These are phyloP conservation scores for Extremus antarcticus DNA, from an alignment of 495 filamentous ascomycete genomes.

Conservation along the genomic window DNA sequence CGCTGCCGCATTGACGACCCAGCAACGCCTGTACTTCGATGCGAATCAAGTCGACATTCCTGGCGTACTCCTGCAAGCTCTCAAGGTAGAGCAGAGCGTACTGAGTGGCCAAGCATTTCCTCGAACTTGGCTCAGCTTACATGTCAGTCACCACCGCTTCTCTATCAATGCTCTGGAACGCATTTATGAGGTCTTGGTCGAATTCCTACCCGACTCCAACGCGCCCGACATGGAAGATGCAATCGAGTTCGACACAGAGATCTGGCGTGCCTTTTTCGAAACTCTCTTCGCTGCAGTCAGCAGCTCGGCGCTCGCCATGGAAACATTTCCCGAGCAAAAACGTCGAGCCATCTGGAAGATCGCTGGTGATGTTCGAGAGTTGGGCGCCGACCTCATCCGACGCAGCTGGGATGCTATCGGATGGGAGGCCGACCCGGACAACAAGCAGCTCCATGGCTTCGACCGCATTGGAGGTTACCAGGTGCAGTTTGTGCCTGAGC, in stretches of 20 bases:
- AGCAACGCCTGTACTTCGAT: constrained; percentile 47
- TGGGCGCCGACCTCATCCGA: constrained; percentile 74
- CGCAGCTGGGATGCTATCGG: constrained; percentile 92
- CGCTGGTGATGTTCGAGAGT: constrained; percentile 87
- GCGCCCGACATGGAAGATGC: constrained; percentile 85
- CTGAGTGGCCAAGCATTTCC: constrained; percentile 86
- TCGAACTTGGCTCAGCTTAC: constrained; percentile 76
- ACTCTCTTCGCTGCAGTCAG: constrained; percentile 82
- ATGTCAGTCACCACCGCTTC: constrained; percentile 90
- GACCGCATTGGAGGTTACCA: constrained; percentile 89
- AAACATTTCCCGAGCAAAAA: constrained; percentile 97
- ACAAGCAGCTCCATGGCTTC: constrained; percentile 60
- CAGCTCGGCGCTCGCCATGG: constrained; percentile 76
- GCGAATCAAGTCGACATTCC: constrained; percentile 66
- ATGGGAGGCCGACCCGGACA: constrained; percentile 81
- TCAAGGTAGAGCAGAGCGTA: constrained; percentile 81
- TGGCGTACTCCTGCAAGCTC: constrained; percentile 57
- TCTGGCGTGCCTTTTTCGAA: constrained; percentile 89
- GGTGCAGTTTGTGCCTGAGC: constrained; percentile 90
- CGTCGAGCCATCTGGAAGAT: constrained; percentile 96
- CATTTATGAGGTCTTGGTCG: constrained; percentile 62
- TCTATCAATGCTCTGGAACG: constrained; percentile 82
- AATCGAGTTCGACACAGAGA: constrained; percentile 79
- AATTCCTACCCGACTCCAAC: constrained; percentile 62
- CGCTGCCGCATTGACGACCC: constrained; percentile 60